phyloP scores from a whole-genome alignment of 768 basidiomycete genomes.

The Mycena leptocephala region DNA sequence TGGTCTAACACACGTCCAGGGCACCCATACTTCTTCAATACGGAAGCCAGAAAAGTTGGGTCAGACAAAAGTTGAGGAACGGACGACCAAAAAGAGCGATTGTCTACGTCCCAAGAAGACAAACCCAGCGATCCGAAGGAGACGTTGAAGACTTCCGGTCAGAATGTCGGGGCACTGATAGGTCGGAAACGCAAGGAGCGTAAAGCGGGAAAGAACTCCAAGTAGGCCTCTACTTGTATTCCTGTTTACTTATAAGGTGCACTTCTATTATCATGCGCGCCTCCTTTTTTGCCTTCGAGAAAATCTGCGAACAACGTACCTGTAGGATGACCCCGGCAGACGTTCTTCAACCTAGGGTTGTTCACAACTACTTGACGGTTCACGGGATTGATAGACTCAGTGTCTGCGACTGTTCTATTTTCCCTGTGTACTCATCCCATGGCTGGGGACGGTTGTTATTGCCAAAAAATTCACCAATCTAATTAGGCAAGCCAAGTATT shows the following conservation, averaged over 20 bases:
- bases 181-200: conserved; percentile 86
- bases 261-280: neutral
- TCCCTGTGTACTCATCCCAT: too few species aligned
- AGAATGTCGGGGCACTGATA: conserved; percentile 78
- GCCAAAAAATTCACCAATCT: too few species aligned
- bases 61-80: conserved; percentile 50
- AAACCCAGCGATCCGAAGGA: conserved; percentile 30
- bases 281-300: too few species aligned
- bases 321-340: too few species aligned
- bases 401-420: too few species aligned
- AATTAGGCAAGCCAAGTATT: too few species aligned
- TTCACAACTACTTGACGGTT: too few species aligned
- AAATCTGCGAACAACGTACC: too few species aligned
- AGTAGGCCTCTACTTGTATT: neutral
- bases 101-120: conserved; percentile 11
- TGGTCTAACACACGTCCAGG: conserved; percentile 20
- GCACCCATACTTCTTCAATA: conserved; percentile 16
- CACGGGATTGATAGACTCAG: too few species aligned
- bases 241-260: neutral
- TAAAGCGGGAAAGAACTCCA: conserved; percentile 55
- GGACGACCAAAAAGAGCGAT: conserved; percentile 49
- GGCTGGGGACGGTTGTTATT: too few species aligned
- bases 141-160: conserved; percentile 49
- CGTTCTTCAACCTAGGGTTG: too few species aligned
- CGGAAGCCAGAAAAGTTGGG: conserved; percentile 14